A percentile compares a stretch with the other conserved stretches of the same genome.
phyloP scores from a whole-genome alignment of 108 stramenopile genomes.

The Discostella pseudostelligera region DNA sequence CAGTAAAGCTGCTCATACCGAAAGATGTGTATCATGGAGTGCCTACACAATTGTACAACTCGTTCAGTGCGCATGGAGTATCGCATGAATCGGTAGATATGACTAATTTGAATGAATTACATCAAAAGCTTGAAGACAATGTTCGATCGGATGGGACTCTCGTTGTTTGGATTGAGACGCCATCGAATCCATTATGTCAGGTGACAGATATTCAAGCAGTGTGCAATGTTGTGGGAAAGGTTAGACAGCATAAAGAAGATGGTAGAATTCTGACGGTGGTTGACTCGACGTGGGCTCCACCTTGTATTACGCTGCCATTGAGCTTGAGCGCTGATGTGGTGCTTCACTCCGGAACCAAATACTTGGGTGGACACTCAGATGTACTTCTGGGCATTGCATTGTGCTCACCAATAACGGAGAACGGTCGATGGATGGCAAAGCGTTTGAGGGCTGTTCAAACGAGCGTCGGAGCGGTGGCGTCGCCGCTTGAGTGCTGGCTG shows the following conservation, averaged over 20 bases:
- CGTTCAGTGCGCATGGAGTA: conserved; percentile 61
- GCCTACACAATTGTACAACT: conserved; percentile 54
- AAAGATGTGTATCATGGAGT: conserved; percentile 86
- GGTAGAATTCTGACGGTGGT: conserved; percentile 65
- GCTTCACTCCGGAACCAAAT: conserved; percentile 87
- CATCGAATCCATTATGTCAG: conserved; percentile 83
- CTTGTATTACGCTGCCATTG: conserved; percentile 58
- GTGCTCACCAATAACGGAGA: conserved; percentile 53
- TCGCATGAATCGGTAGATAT: conserved; percentile 52
- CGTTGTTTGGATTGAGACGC: conserved; percentile 91
- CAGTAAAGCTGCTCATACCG: conserved; percentile 65
- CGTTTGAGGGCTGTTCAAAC: conserved; percentile 50
- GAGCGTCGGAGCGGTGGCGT: conserved; percentile 71
- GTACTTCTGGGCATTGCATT: conserved; percentile 74
- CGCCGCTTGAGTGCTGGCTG: conserved; percentile 85
- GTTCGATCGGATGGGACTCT: conserved; percentile 37
- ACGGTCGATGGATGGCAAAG: conserved; percentile 48
- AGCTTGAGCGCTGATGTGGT: conserved; percentile 75
- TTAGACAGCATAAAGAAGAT: neutral
- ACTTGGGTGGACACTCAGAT: conserved; percentile 90
- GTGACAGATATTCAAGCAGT: conserved; percentile 71
- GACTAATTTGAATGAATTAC: conserved; percentile 35
- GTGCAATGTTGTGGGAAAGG: conserved; percentile 36
- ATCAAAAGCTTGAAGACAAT: conserved; percentile 23
- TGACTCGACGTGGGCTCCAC: conserved; percentile 87